Conservation (phyloP, 1,284 basidiomycete genomes). For the Rhodotorula glutinis region DNA sequence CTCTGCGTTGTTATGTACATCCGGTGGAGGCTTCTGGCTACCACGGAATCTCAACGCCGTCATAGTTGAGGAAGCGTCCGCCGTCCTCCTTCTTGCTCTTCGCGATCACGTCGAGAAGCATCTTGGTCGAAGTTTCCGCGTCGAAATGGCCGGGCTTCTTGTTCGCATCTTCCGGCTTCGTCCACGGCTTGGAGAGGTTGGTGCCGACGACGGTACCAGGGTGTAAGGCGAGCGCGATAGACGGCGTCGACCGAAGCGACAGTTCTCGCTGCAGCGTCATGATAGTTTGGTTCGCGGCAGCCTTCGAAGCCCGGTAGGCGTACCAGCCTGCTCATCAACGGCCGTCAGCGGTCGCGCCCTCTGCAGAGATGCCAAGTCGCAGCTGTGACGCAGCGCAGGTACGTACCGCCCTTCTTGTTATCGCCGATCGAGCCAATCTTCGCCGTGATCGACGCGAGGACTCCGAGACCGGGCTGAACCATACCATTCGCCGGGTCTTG, state of each 20-base stretch:
- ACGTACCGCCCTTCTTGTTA: slow-evolving; percentile 51
- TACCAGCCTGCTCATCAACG: slow-evolving; percentile 21
- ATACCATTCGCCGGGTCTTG: slow-evolving; percentile 50
- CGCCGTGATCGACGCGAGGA: slow-evolving; percentile 53
- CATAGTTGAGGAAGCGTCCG: slow-evolving; percentile 57
- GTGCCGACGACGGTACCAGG: slow-evolving; percentile 45
- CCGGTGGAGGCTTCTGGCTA: too few species aligned
- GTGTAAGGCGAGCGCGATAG: slow-evolving; percentile 41
- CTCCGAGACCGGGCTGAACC: slow-evolving; percentile 45
- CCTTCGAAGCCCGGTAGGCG: slow-evolving; percentile 48
- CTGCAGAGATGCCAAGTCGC: fast-evolving
- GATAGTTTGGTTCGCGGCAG: slow-evolving; percentile 48
- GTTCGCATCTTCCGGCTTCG: slow-evolving; percentile 35
- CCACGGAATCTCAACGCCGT: slow-evolving; percentile 41
- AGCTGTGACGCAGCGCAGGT: not conserved
- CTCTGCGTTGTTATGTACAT: too few species aligned
- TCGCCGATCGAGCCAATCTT: slow-evolving; percentile 53
- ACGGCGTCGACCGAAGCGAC: slow-evolving; percentile 27
- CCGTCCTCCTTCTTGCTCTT: slow-evolving; percentile 52
- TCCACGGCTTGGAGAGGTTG: slow-evolving; percentile 42
- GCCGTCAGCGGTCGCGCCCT: not conserved
- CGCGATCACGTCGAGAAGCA: slow-evolving; percentile 58
- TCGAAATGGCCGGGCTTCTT: slow-evolving; percentile 36
- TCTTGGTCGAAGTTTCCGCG: slow-evolving; percentile 61
- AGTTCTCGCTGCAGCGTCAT: slow-evolving; percentile 44